Conservation (phyloP, 2,329 filamentous ascomycete species). For the Phialophora verrucosa region DNA sequence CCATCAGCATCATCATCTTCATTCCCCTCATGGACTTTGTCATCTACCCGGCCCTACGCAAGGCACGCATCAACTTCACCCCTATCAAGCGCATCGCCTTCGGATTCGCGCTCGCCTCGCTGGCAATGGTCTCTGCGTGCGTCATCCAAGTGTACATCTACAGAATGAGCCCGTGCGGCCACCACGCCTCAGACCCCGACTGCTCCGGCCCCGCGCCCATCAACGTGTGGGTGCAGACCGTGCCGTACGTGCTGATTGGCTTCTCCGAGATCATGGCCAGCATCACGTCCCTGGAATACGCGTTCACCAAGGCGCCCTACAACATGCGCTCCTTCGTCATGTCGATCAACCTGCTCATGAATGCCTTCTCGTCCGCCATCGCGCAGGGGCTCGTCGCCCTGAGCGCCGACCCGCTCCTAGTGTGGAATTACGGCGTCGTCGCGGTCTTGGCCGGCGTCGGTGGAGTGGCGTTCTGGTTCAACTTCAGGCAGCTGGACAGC, state of each 20-base stretch:
- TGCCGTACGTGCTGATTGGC: slow-evolving; percentile 40
- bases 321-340: slow-evolving; percentile 77
- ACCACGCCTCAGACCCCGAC: slow-evolving; percentile 60
- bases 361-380: slow-evolving; percentile 70
- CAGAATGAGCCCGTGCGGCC: slow-evolving; percentile 65
- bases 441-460: slow-evolving; percentile 68
- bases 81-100: slow-evolving; percentile 60
- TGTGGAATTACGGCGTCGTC: slow-evolving; percentile 73
- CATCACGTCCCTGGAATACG: slow-evolving; percentile 72
- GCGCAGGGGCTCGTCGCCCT: slow-evolving; percentile 71
- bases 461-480: slow-evolving; percentile 70
- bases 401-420: slow-evolving; percentile 67
- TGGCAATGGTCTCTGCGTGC: slow-evolving; percentile 57
- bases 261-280: slow-evolving; percentile 46
- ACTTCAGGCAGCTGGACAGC: slow-evolving; percentile 67
- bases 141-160: slow-evolving; percentile 63
- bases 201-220: slow-evolving; percentile 58
- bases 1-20: slow-evolving; percentile 59
- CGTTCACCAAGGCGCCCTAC: slow-evolving; percentile 76
- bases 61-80: slow-evolving; percentile 56
- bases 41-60: slow-evolving; percentile 59
- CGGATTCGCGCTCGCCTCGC: slow-evolving; percentile 56
- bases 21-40: slow-evolving; percentile 61
- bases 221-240: slow-evolving; percentile 61
- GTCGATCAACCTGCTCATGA: slow-evolving; percentile 73